Conservation (phyloP, 2,329 filamentous ascomycete species). For the Botrytis pseudocinerea region DNA sequence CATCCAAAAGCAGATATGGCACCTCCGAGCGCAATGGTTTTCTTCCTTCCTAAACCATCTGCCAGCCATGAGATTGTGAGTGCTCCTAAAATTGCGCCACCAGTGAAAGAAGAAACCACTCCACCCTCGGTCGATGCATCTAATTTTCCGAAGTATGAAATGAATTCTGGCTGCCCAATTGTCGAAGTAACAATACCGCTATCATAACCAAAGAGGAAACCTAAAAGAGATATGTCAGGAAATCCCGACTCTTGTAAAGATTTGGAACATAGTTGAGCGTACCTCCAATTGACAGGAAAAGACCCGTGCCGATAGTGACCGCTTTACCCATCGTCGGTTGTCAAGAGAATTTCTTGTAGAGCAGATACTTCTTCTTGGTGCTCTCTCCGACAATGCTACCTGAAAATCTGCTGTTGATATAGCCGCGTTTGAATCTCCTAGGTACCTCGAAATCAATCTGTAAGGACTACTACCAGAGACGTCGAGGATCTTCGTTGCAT, state of each 20-base stretch:
- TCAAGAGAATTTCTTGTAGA: not conserved
- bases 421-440: too few species aligned
- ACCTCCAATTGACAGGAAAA: not conserved
- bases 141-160: not conserved
- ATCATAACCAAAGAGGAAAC: not conserved
- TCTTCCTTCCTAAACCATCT: slow-evolving; percentile 43
- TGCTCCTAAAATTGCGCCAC: slow-evolving; percentile 71
- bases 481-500: not conserved
- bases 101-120: slow-evolving; percentile 62
- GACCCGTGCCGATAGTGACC: not conserved
- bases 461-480: not conserved
- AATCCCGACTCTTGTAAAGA: not conserved
- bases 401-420: not conserved
- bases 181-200: not conserved
- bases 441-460: not conserved
- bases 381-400: not conserved
- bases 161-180: not conserved
- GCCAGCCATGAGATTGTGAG: slow-evolving; percentile 45
- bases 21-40: slow-evolving; percentile 32
- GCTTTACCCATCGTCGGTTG: not conserved
- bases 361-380: not conserved
- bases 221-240: not conserved
- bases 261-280: not conserved
- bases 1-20: slow-evolving; percentile 27
- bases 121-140: not conserved